Percentiles rank a stretch among this genome's conserved stretches.
Conservation (phyloP, 192 early-diverging fungal genomes). For the Gigaspora rosea region DNA sequence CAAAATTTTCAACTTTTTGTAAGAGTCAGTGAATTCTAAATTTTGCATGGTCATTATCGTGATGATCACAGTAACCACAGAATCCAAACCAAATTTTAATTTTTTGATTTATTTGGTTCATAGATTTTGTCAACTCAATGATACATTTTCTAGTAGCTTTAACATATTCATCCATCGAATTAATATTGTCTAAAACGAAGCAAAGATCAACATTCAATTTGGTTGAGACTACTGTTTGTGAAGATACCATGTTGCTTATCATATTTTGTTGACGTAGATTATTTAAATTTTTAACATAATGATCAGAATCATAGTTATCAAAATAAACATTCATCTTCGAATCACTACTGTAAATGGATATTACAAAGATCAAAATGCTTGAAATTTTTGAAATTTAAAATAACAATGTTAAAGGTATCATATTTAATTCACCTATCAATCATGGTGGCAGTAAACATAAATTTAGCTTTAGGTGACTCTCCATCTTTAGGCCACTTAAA, state of each 20-base stretch:
- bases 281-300: too few relatives aligned
- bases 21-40: not conserved
- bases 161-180: constrained; percentile 8
- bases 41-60: not conserved
- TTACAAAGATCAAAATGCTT: too few relatives aligned
- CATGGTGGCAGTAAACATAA: too few relatives aligned
- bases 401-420: too few relatives aligned
- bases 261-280: too few relatives aligned
- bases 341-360: too few relatives aligned
- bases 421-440: too few relatives aligned
- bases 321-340: too few relatives aligned
- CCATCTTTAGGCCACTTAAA: too few relatives aligned
- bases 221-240: not conserved
- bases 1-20: not conserved
- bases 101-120: not conserved
- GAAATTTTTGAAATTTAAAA: too few relatives aligned
- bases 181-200: not conserved
- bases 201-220: not conserved
- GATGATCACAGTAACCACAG: constrained; percentile 25
- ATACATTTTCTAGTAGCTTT: constrained; percentile 26
- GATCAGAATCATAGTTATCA: too few relatives aligned
- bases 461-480: too few relatives aligned
- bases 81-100: constrained; percentile 28
- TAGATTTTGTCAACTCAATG: not conserved
- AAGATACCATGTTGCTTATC: not conserved